Base-by-base conservation (phyloP, 116 monocot species). In the Trichopus zeylanicus region DNA sequence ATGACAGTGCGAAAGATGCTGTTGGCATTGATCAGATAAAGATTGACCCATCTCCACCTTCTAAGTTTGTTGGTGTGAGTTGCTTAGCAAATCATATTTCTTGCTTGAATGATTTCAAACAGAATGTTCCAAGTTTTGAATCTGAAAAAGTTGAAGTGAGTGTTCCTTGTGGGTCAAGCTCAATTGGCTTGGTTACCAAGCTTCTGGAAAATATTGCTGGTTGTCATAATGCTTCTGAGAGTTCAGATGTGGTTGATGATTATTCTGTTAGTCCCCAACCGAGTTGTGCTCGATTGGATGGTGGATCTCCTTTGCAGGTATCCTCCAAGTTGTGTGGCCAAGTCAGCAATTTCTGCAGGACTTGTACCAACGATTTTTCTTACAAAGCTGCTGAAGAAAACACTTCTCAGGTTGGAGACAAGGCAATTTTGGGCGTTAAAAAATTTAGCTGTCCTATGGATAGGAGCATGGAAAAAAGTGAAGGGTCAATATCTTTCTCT, bases 401-500 rank as follows among this genome's bases (percentile, higher is more conserved):
- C 48, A 66, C 28, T 49, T 15, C 16, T 54, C 31, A 59, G 13
- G 3, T 42, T 5, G 62, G 26, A 29, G 68, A 46, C 9, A 4
- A 53, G 22, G 9, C 20, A 34, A 6, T 2, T 26, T 3, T 15
- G 8, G 49, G 18, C 4, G 11, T 48, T 64, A 30, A 48, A 18
- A 55, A 55, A 20, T 54, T 67, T 23, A 47, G 11, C 29, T 53
- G 38, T 46, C 15, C 29, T 20, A 11, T 34, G 21, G 53, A 51
- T 51, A 30, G 31, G 39, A 39, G 18, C 18, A 47, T 47, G 21
- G 28, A 3, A 24, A 71, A 49, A 9, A 47, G 69, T 63, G 68
- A 48, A 48, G 54, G 16, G 18, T 19, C 42, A n/a, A 71, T 61
- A 46, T 46, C 67, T 64, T 47, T 48, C 5, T 31, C 62, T 29